These are phyloP conservation scores for Myriosclerotinia duriaeana DNA, from an alignment of 2,329 filamentous ascomycete genomes.

Conservation along the genomic window DNA sequence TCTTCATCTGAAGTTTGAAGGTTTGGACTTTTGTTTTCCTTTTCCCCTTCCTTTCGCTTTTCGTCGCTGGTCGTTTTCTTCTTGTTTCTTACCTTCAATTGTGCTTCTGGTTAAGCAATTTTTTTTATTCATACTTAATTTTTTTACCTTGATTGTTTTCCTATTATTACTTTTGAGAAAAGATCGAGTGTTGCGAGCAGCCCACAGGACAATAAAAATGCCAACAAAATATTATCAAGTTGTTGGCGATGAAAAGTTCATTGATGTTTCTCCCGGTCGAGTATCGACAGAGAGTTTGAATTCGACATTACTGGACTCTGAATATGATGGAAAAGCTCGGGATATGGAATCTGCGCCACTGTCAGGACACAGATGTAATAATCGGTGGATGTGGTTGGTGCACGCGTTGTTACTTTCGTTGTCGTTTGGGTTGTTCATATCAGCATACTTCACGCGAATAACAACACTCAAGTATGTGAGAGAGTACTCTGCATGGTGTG, in stretches of 20 bases:
- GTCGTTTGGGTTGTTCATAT: constrained; percentile 36
- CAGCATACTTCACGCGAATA: constrained; percentile 32
- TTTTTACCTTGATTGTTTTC: not conserved
- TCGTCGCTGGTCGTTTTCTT: not conserved
- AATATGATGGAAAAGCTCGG: constrained; percentile 28
- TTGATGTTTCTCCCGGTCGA: constrained; percentile 28
- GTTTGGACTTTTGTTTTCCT: not conserved
- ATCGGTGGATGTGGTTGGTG: constrained; percentile 37
- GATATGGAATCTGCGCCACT: not conserved
- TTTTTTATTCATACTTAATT: not conserved
- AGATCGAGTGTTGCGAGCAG: not conserved
- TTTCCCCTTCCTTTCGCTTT: not conserved
- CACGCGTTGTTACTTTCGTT: constrained; percentile 35
- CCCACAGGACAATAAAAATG: constrained; percentile 25
- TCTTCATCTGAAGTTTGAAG: not conserved
- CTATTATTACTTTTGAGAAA: not conserved
- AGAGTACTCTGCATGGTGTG: constrained; percentile 50
- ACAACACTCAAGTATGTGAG: constrained; percentile 39
- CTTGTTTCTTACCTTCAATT: not conserved
- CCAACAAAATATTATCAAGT: constrained; percentile 36
- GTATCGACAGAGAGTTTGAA: constrained; percentile 30
- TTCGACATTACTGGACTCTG: constrained; percentile 35
- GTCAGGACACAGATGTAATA: constrained; percentile 20
- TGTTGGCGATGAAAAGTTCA: constrained; percentile 34
- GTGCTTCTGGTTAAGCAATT: not conserved